Base-by-base conservation (phyloP, 1,284 basidiomycete genomes). In the Trichosporon faecale region DNA sequence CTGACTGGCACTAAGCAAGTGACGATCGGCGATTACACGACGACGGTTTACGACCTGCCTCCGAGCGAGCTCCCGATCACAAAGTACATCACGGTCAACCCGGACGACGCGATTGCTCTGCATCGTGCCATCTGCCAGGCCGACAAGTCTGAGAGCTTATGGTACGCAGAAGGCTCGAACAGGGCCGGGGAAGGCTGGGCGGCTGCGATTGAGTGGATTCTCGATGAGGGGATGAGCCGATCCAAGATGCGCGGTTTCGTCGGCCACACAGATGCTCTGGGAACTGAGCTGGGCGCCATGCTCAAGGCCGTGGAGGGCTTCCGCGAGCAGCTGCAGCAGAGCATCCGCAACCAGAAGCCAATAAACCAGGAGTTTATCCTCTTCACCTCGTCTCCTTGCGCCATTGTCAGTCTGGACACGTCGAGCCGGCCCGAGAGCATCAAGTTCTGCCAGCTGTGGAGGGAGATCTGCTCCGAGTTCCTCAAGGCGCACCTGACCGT, bases 101-200 rank as follows among this genome's bases (percentile, higher is more conserved):
- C 75, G 1, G 74, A 73, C 2, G 82, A 82, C 49, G 80, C 81
- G 5, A 67, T 82, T 67, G 75, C 79, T 40, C 68, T 82, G 2
- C 82, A 84, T 71, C 74, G 77, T 9, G 78, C 77, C 3, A 60
- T 84, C 23, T 77, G 77, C 72, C 71, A 74, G 60, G 70, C 71
- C 5, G 66, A 66, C 8, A 72, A 75, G 29, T 57, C 74, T 1
- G 61, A 67, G 21, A 76, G 79, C 0, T 74, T 83, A 8, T 84
- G 81, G 78, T 84, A 84, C 70, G 76, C 82, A 0, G 82, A 80
- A 55, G 80, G 79, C 0, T 79, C 78, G 9, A 78, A 74, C n/a
- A 75, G 82, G 21, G 80, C 78, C 0, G 82, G 81, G 23, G 82
- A 83, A 75, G 81, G 79, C 2, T 84, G 82, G 82, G 81, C 74